Base-by-base conservation (phyloP, 148 eudicot species). In the Cornus kousa region DNA sequence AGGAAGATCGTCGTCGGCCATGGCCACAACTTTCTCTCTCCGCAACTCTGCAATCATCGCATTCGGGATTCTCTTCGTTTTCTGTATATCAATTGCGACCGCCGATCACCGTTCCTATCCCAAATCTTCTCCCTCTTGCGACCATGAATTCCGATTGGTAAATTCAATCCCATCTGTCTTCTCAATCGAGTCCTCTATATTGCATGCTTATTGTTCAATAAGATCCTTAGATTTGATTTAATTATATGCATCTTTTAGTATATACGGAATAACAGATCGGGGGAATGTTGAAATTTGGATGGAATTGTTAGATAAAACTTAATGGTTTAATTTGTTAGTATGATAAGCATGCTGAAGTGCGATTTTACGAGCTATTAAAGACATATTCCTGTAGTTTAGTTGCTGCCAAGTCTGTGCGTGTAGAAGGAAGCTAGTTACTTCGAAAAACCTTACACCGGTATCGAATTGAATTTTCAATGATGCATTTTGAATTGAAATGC, bases 61-160 rank as follows among this genome's bases (percentile, higher is more conserved):
- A 62, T 19, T 62, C 19, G 22, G 23, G 7, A 62, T 62, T 62
- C 66, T 62, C 24, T 62, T 62, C 8, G 28, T 28, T 28, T 20
- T 20, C 6, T 20, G 66, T 20, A 4, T n/a, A 62, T 73, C 75
- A 1, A 23, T 50, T 33, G 14, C 40, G 2, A 62, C 64, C 64
- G 75, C 75, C 64, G 75, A 73, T 50, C 66, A 53, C 53, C 28
- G 14, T 50, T 10, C 33, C 16, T 33, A 66, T 37, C 75, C 66
- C 28, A 73, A 73, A 73, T 73, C 28, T 73, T 23, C 66, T 20
- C 66, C 60, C 37, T 48, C 31, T 50, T 73, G 75, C 64, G 22
- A 73, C 64, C 50, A 28, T 50, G 20, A 39, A 22, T 73, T 28
- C n/a, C 55, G 28, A 35, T 50, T 73, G 75, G 75, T 73, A 73